Percentiles rank a stretch among this genome's conserved stretches.
Conservation (phyloP, 1,284 basidiomycete genomes). For the Cutaneotrichosporon sp. region DNA sequence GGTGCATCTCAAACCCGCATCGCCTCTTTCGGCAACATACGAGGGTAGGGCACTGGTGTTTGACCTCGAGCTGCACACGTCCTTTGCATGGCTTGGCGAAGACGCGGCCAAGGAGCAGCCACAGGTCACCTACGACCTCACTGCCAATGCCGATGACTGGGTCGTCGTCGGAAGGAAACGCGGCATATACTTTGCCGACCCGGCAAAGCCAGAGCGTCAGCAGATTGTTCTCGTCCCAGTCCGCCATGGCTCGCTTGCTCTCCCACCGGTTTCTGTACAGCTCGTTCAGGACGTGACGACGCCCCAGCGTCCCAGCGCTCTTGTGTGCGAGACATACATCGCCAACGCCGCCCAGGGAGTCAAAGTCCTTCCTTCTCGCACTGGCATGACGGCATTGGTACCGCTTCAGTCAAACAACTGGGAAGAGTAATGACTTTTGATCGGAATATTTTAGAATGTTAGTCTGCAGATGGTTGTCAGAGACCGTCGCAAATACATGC, state of each 20-base stretch:
- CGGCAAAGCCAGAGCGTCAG: conserved; percentile 16
- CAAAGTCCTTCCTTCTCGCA: conserved; percentile 38
- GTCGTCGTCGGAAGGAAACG: conserved; percentile 39
- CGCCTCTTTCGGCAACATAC: conserved; percentile 21
- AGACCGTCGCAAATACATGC: not conserved
- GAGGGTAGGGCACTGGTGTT: conserved; percentile 39
- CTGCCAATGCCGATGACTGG: conserved; percentile 38
- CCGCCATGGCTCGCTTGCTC: conserved; percentile 31
- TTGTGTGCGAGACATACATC: conserved; percentile 44
- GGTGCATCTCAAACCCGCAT: conserved; percentile 20
- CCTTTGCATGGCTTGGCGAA: conserved; percentile 31
- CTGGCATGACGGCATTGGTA: conserved; percentile 34
- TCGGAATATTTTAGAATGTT: not conserved
- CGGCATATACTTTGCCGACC: conserved; percentile 28
- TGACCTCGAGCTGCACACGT: conserved; percentile 24
- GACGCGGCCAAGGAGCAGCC: not conserved
- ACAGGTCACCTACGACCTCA: conserved; percentile 36
- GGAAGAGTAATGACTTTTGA: conserved; percentile 8
- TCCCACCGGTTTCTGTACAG: conserved; percentile 32
- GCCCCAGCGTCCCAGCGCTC: conserved; percentile 8
- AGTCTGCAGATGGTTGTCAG: no score
- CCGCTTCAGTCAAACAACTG: conserved; percentile 16
- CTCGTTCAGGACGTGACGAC: conserved; percentile 11
- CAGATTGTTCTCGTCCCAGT: conserved; percentile 38
- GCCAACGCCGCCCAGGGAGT: conserved; percentile 42